phyloP scores from a whole-genome alignment of 2,329 filamentous ascomycete genomes.

The Pseudogymnoascus sp. region DNA sequence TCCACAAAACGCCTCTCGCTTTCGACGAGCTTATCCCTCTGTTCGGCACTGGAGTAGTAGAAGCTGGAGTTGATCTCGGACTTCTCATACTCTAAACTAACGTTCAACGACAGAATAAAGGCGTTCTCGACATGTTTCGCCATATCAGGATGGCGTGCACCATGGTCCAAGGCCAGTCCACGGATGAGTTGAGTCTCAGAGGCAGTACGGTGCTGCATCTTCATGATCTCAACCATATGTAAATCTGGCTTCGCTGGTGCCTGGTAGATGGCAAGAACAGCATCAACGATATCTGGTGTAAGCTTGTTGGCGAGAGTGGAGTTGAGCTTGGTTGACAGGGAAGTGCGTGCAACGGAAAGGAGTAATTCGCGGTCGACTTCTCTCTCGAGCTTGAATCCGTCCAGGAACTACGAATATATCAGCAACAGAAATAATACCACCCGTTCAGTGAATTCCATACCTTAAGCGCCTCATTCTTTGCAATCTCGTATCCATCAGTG shows the following conservation, averaged over 20 bases:
- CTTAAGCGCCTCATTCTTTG: slow-evolving; percentile 86
- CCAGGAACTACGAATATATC: slow-evolving; percentile 60
- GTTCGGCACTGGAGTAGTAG: slow-evolving; percentile 95
- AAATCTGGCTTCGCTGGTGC: slow-evolving; percentile 86
- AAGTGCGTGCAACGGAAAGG: slow-evolving; percentile 86
- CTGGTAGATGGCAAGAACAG: slow-evolving; percentile 89
- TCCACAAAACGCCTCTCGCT: slow-evolving; percentile 94
- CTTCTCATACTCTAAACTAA: slow-evolving; percentile 97
- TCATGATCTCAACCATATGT: slow-evolving; percentile 99
- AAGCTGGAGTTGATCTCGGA: slow-evolving; percentile 98
- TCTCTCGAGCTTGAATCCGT: slow-evolving; percentile 81
- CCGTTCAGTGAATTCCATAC: slow-evolving; percentile 34
- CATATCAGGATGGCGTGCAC: slow-evolving; percentile 96
- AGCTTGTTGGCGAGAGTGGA: slow-evolving; percentile 79
- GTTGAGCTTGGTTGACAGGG: slow-evolving; percentile 92
- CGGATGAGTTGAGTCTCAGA: slow-evolving; percentile 94
- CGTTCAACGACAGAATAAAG: slow-evolving; percentile 88
- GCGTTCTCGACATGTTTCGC: slow-evolving; percentile 93
- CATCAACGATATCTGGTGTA: slow-evolving; percentile 91
- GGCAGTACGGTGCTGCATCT: slow-evolving; percentile 96
- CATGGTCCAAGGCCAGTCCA: slow-evolving; percentile 88
- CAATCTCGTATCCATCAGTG: slow-evolving; percentile 95
- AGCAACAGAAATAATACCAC: slow-evolving; percentile 13
- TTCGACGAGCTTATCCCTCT: slow-evolving; percentile 96
- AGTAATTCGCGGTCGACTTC: slow-evolving; percentile 91